A percentile compares a stretch with the other conserved stretches of the same genome.
Evolutionary conservation across 2,329 filamentous ascomycete genomes (phyloP).

Genomic region (Penicillium brevicompactum): DNA sequence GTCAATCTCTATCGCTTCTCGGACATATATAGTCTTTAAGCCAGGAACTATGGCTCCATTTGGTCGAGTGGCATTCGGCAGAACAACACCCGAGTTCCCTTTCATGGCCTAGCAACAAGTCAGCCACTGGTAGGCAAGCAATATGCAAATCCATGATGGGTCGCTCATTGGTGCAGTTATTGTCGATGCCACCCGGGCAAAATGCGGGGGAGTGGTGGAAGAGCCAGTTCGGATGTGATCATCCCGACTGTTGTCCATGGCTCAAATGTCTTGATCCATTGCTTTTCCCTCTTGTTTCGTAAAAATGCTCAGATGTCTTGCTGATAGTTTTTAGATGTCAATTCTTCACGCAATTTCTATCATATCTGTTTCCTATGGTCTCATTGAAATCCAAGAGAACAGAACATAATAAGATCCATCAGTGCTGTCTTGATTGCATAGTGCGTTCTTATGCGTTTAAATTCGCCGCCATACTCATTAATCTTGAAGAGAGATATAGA

Average conservation of each 20-base stretch:
- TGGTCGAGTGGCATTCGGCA: neutral
- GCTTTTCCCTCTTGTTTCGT: no score
- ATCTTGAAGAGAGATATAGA: neutral
- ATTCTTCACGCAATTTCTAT: no score
- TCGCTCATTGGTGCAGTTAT: conserved; percentile 33
- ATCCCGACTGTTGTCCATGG: conserved; percentile 8
- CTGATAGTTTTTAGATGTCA: no score
- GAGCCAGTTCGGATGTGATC: conserved; percentile 16
- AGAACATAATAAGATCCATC: no score
- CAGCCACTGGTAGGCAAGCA: neutral
- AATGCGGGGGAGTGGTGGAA: conserved; percentile 17
- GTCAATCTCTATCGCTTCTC: neutral
- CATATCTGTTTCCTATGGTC: no score
- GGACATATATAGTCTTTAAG: neutral
- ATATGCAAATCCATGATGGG: neutral
- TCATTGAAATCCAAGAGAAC: no score
- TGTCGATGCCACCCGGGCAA: conserved; percentile 14
- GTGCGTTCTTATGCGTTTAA: neutral
- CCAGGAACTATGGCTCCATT: neutral
- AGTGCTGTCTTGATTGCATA: no score
- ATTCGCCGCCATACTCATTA: neutral
- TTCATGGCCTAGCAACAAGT: neutral
- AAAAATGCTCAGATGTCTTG: no score
- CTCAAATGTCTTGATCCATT: no score
- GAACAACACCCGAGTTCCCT: neutral